These are phyloP conservation scores for Geranium brycei DNA, from an alignment of 345 rosid genomes.

Conservation along the genomic window DNA sequence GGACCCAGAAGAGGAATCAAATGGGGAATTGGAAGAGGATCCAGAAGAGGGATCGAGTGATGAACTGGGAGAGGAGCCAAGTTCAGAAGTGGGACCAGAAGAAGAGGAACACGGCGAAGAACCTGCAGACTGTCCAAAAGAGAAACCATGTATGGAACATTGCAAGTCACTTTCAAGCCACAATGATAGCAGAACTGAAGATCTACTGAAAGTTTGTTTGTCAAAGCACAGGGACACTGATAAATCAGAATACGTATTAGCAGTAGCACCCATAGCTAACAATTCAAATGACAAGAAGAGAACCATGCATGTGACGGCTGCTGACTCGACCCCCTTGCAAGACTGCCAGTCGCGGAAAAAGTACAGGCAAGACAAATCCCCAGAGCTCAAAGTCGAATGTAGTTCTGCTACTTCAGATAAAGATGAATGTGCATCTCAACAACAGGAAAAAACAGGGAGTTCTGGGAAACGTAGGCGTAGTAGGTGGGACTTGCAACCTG, in stretches of 20 bases:
- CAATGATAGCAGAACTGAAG: no score
- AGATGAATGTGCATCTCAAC: background rate
- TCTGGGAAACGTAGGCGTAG: conserved; percentile 10
- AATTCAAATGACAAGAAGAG: conserved; percentile 4
- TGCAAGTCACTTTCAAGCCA: background rate
- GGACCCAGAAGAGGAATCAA: background rate
- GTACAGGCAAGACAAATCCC: background rate
- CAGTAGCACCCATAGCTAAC: background rate
- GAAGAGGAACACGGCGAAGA: background rate
- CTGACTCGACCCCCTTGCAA: background rate
- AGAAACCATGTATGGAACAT: background rate
- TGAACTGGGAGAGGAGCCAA: background rate
- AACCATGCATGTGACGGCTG: background rate
- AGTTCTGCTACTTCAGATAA: conserved; percentile 4
- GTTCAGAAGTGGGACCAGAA: background rate
- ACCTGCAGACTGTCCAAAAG: background rate
- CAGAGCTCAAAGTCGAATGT: background rate
- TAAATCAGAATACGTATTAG: no score
- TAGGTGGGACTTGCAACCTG: conserved; percentile 9
- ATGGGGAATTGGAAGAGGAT: background rate
- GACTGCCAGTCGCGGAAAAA: background rate
- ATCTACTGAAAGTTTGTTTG: no score
- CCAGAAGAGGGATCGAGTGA: background rate
- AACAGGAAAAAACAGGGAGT: conserved; percentile 7
- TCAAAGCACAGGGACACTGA: no score